A percentile compares a stretch with the other conserved stretches of the same genome.
phyloP scores from a whole-genome alignment of 2,329 filamentous ascomycete genomes.

The Thelonectria olida region DNA sequence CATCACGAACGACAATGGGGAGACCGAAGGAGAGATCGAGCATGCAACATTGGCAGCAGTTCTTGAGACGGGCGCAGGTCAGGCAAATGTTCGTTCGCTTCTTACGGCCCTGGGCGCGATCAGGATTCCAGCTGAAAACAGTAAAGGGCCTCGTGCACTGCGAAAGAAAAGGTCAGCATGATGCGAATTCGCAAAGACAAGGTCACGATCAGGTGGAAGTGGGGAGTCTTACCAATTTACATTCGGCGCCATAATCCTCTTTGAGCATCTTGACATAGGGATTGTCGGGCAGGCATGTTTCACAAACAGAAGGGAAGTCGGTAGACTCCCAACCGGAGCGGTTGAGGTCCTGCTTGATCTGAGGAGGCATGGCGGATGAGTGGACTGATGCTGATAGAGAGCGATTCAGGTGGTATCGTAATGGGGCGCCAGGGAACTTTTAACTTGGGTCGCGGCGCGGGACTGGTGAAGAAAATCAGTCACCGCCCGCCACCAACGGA shows the following conservation, averaged over 20 bases:
- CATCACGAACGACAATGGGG: conserved; percentile 93
- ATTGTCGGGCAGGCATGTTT: conserved; percentile 94
- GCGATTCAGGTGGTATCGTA: conserved; percentile 25
- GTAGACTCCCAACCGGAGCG: conserved; percentile 96
- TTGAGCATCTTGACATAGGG: conserved; percentile 99
- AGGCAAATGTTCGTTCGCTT: conserved; percentile 96
- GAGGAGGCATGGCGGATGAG: conserved; percentile 73
- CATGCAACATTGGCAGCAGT: conserved; percentile 99
- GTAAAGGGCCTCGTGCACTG: conserved; percentile 93
- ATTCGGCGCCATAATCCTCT: conserved; percentile 91
- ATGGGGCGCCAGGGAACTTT: conserved; percentile 32
- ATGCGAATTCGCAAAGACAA: conserved; percentile 3
- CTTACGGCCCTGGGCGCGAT: conserved; percentile 85
- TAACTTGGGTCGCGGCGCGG: conserved; percentile 34
- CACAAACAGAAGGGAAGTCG: conserved; percentile 88
- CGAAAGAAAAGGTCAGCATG: conserved; percentile 13
- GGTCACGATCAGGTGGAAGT: background rate
- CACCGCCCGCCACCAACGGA: conserved; percentile 31
- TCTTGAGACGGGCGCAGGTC: conserved; percentile 96
- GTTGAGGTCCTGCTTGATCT: conserved; percentile 97
- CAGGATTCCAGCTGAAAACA: conserved; percentile 92
- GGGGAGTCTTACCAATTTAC: conserved; percentile 65
- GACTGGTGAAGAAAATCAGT: conserved; percentile 33
- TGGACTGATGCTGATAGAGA: conserved; percentile 34
- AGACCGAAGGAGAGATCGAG: conserved; percentile 95